A percentile compares a stretch with the other conserved stretches of the same genome.
Conservation (phyloP, 306 rosid genomes). For the Sicyos baderoa region DNA sequence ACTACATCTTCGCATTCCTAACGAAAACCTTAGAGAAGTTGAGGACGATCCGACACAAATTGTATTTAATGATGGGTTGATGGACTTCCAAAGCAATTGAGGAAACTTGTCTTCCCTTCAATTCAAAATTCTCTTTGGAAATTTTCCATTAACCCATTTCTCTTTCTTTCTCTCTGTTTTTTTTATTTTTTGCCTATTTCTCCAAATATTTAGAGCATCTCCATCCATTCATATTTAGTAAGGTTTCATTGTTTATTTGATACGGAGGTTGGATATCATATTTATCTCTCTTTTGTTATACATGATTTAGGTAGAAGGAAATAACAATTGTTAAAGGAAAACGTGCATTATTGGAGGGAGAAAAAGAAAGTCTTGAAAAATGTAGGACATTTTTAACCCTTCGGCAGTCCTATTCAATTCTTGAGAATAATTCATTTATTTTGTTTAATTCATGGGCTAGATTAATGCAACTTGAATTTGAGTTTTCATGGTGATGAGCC, state of each 20-base stretch:
- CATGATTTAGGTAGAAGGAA: not conserved
- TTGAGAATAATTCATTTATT: not conserved
- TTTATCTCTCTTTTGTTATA: not conserved
- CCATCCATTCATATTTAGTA: not conserved
- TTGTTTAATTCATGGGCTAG: not conserved
- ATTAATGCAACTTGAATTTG: not conserved
- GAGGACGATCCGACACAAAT: not conserved
- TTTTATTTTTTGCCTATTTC: not conserved
- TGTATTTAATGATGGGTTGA: not conserved
- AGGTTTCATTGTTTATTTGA: not conserved
- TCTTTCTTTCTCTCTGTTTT: not conserved
- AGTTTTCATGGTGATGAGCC: not conserved
- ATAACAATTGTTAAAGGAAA: not conserved
- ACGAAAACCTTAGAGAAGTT: not conserved
- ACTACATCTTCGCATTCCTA: not conserved
- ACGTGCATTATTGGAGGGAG: not conserved
- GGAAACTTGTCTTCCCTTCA: not conserved
- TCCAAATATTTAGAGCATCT: not conserved
- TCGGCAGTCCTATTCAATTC: not conserved
- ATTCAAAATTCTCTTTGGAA: no score
- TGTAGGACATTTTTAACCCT: not conserved
- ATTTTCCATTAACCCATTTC: not conserved
- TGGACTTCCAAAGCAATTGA: not conserved
- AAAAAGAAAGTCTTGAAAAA: not conserved
- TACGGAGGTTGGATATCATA: not conserved